Evolutionary conservation across 1,284 basidiomycete genomes (phyloP), one percentile per base, ranked within the genome.

Genomic region (Rhodotorula sp.): DNA sequence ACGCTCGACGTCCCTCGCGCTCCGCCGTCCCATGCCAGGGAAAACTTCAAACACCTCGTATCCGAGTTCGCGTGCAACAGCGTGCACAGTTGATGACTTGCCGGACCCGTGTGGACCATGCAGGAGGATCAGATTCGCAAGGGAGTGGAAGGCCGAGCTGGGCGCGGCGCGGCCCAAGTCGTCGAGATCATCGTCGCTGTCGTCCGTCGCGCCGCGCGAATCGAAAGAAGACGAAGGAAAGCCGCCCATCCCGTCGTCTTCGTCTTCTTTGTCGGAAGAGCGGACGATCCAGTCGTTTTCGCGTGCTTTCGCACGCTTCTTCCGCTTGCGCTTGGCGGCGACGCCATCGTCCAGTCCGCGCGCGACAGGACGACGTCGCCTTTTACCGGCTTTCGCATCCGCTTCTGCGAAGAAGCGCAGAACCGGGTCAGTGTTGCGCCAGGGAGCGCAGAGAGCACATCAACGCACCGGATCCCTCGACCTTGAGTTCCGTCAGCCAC

Each of bases 1-100:
- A 63, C 85, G 83, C 64, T 90, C 86, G 67, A 99, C 81, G 71
- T 88, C 91, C 47, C 87, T 84, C 4, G 90, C 91, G 55, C 87
- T 90, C 30, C 96, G 86, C 77, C 86, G 89, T 31, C 92, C 92
- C 68, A 94, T 88, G 7, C 96, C 96, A n/a, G 96, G 90, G 80
- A 94, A 92, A 15, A 99, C 91, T 80, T 99, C 96, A 77, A 99
- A 97, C 18, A 99, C 88, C 62, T 96, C 91, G 89, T 91, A 99
- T 8, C 90, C 92, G 28, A 99, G 84, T 80, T 98, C 92, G 54
- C 89, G 86, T 5, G 94, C 92, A 73, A 93, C 94, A 0, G 94
- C 94, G 78, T 96, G 92, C 0, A 97, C 89, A 10, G 92, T 87
- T 0, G 92, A 89, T 7, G 93, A 94, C 82, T 99, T 99, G 34